Percentiles rank a stretch among this genome's conserved stretches.
phyloP scores from a whole-genome alignment of 495 filamentous ascomycete species.

The Penicillium taxi region DNA sequence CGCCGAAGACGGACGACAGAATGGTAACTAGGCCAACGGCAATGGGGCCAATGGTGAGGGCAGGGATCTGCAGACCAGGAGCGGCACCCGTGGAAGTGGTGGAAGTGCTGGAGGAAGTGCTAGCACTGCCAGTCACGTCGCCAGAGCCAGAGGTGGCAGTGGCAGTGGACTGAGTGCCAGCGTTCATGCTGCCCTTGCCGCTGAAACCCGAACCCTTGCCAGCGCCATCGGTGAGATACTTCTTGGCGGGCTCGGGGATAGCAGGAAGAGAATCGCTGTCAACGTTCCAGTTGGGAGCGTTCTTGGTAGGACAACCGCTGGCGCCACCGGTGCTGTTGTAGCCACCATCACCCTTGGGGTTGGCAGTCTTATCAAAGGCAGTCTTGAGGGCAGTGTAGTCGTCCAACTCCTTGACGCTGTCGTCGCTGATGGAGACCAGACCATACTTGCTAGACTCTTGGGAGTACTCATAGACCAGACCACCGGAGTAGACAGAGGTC shows the following conservation, averaged over 20 bases:
- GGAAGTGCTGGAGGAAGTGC: constrained; percentile 14
- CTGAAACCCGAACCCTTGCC: constrained; percentile 63
- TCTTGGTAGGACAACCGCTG: constrained; percentile 59
- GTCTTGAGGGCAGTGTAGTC: constrained; percentile 62
- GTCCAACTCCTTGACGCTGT: constrained; percentile 43
- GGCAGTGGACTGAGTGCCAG: constrained; percentile 51
- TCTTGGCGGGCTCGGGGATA: constrained; percentile 59
- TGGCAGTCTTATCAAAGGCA: constrained; percentile 53
- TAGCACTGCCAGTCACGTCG: constrained; percentile 20
- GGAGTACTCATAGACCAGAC: constrained; percentile 92
- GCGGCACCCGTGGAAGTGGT: constrained; percentile 38
- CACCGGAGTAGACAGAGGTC: constrained; percentile 89
- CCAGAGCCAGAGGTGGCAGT: constrained; percentile 60
- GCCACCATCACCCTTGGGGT: constrained; percentile 68
- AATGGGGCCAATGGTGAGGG: constrained; percentile 47
- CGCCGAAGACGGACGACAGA: constrained; percentile 56
- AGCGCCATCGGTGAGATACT: constrained; percentile 67
- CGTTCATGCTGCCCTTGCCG: constrained; percentile 65
- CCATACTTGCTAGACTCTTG: constrained; percentile 70
- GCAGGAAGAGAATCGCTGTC: constrained; percentile 58
- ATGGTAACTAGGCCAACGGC: constrained; percentile 46
- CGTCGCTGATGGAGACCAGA: constrained; percentile 60
- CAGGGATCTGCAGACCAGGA: constrained; percentile 33
- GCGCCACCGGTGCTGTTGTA: constrained; percentile 61
- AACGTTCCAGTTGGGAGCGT: constrained; percentile 64